phyloP scores from a whole-genome alignment of 2,329 filamentous ascomycete genomes.

The Epichloe uncinata region DNA sequence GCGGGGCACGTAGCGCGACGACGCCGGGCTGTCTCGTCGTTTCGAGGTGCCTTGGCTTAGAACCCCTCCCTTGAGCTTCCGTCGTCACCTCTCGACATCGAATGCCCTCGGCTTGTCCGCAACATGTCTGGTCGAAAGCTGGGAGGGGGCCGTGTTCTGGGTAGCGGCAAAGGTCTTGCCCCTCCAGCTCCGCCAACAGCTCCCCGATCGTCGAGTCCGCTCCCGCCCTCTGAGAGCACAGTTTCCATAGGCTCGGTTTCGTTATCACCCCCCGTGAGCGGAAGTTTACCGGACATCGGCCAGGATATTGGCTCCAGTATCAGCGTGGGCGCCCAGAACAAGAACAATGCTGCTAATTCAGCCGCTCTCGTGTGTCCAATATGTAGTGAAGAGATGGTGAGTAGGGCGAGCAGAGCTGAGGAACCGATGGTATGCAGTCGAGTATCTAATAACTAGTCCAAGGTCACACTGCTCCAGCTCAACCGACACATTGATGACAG shows the following conservation, averaged over 20 bases:
- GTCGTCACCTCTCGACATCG: neutral
- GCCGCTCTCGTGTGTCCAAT: constrained; percentile 85
- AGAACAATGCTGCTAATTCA: constrained; percentile 33
- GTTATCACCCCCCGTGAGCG: constrained; percentile 44
- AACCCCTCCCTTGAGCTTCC: neutral
- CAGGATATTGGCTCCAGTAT: constrained; percentile 77
- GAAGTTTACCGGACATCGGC: constrained; percentile 53
- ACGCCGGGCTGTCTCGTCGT: constrained; percentile 19
- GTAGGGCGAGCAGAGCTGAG: constrained; percentile 8
- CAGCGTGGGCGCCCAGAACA: constrained; percentile 45
- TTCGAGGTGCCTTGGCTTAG: constrained; percentile 5
- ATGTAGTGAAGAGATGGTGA: constrained; percentile 93
- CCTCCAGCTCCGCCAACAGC: constrained; percentile 37
- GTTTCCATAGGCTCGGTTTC: constrained; percentile 62
- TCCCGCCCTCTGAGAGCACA: constrained; percentile 54
- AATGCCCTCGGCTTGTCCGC: neutral
- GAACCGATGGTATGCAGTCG: neutral
- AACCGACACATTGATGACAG: constrained; percentile 77
- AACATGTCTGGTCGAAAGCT: constrained; percentile 74
- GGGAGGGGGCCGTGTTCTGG: constrained; percentile 83
- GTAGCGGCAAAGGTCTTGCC: constrained; percentile 71
- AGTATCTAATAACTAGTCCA: constrained; percentile 2
- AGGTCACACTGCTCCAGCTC: constrained; percentile 85
- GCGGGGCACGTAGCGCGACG: constrained; percentile 20
- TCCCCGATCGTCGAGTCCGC: constrained; percentile 35